phyloP scores from a whole-genome alignment of 805 yeast species.

The Ogataea haglerorum region DNA sequence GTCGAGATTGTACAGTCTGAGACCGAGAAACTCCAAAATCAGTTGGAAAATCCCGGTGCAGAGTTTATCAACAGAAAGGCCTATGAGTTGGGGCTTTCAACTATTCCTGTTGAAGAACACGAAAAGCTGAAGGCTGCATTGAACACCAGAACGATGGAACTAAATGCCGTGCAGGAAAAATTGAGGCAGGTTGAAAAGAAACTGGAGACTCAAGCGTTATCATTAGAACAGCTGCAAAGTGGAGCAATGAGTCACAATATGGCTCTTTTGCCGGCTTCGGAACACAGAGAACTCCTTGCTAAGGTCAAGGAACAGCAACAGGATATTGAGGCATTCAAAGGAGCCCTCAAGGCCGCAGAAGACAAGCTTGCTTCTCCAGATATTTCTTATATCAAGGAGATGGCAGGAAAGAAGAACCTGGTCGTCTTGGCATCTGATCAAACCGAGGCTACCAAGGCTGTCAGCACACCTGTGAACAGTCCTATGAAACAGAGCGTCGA shows the following conservation, averaged over 20 bases:
- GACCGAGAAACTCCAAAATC: constrained; percentile 8
- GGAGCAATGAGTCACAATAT: constrained; percentile 23
- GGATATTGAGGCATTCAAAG: background rate
- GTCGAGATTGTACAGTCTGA: constrained; percentile 9
- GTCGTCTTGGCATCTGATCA: constrained; percentile 5
- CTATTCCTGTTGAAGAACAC: constrained; percentile 13
- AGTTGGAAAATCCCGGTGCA: constrained; percentile 30
- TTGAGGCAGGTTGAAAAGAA: background rate
- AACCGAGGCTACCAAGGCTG: background rate
- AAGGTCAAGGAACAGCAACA: constrained; percentile 2
- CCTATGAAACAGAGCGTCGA: constrained; percentile 3
- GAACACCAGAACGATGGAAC: background rate
- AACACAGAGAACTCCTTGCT: constrained; percentile 5
- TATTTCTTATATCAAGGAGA: constrained; percentile 21
- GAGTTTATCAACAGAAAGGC: constrained; percentile 31
- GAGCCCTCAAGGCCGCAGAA: constrained; percentile 3
- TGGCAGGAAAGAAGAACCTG: constrained; percentile 19
- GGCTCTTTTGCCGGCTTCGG: constrained; percentile 9
- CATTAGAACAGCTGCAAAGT: constrained; percentile 29
- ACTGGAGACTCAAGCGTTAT: background rate
- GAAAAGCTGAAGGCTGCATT: background rate
- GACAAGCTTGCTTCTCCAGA: constrained; percentile 26
- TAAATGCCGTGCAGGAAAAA: background rate
- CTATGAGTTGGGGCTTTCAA: constrained; percentile 21
- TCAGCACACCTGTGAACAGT: constrained; percentile 3